Percentiles rank a stretch among this genome's conserved stretches.
These are phyloP conservation scores for Rhododendron williamsianum DNA, from an alignment of 148 eudicot species.

Conservation along the genomic window DNA sequence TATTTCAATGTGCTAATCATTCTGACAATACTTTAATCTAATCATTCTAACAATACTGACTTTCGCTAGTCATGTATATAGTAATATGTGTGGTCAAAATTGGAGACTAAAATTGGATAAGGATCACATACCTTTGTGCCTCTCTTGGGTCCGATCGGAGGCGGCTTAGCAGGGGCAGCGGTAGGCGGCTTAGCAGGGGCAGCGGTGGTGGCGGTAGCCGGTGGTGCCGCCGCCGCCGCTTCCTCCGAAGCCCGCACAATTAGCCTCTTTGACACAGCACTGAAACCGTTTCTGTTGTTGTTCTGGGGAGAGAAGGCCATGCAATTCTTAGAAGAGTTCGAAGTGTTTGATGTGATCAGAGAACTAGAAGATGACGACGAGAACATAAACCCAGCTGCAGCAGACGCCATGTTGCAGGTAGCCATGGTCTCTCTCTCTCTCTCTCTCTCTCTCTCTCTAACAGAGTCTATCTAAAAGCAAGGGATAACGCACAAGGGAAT, in stretches of 20 bases:
- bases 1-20: too few relatives aligned
- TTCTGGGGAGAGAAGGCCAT: neutral
- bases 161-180: constrained; percentile 3
- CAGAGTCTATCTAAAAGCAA: neutral
- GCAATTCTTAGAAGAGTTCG: neutral
- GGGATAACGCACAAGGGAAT: neutral
- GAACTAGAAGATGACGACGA: neutral
- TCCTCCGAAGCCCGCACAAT: constrained; percentile 17
- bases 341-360: constrained; percentile 6
- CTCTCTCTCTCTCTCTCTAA: neutral
- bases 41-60: too few relatives aligned
- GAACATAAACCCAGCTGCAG: constrained; percentile 13
- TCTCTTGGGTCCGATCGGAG: constrained; percentile 24
- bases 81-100: neutral
- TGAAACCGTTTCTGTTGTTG: neutral
- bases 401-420: constrained; percentile 17
- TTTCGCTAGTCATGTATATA: too few relatives aligned
- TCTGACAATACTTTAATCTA: too few relatives aligned
- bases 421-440: constrained; percentile 12
- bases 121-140: constrained; percentile 12
- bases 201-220: constrained; percentile 5
- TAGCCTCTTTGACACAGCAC: constrained; percentile 1
- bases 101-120: neutral
- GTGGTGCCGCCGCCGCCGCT: neutral
- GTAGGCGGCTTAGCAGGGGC: constrained; percentile 11